phyloP scores from a whole-genome alignment of 139 green algal genomes.

The Chlorella sp. region DNA sequence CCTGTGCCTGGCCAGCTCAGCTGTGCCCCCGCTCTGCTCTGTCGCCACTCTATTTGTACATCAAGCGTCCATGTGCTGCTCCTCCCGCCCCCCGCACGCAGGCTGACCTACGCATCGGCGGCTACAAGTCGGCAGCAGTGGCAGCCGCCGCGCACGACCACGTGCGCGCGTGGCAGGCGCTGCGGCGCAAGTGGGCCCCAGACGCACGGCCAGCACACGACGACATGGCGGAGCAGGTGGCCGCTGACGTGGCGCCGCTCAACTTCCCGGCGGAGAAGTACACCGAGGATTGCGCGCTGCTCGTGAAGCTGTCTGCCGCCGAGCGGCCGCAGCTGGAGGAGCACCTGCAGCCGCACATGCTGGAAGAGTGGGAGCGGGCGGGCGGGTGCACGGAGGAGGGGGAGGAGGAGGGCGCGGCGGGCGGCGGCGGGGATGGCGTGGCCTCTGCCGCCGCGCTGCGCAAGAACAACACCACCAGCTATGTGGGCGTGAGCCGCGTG shows the following conservation, averaged over 20 bases:
- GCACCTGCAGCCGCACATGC: background rate
- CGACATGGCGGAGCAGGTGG: background rate
- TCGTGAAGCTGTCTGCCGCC: slow-evolving; percentile 1
- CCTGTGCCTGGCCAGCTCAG: background rate
- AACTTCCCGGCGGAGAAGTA: background rate
- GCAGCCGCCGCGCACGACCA: slow-evolving; percentile 18
- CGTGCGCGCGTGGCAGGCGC: background rate
- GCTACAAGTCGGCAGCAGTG: background rate
- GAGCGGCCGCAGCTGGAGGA: background rate
- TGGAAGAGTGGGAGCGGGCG: background rate
- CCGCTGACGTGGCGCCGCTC: background rate
- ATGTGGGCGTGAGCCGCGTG: slow-evolving; percentile 11
- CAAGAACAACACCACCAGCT: slow-evolving; percentile 18
- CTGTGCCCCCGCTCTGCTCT: too few relatives aligned
- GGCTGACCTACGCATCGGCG: background rate
- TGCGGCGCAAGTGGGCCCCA: background rate
- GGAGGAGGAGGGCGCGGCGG: background rate
- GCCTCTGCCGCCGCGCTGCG: background rate
- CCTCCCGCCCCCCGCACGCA: background rate
- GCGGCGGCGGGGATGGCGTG: background rate
- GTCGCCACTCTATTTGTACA: background rate
- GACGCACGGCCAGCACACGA: too few relatives aligned
- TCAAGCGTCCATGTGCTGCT: background rate
- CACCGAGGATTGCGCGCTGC: background rate
- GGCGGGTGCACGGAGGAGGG: background rate